Conservation (phyloP, 306 rosid species). For the Lablab purpureus region DNA sequence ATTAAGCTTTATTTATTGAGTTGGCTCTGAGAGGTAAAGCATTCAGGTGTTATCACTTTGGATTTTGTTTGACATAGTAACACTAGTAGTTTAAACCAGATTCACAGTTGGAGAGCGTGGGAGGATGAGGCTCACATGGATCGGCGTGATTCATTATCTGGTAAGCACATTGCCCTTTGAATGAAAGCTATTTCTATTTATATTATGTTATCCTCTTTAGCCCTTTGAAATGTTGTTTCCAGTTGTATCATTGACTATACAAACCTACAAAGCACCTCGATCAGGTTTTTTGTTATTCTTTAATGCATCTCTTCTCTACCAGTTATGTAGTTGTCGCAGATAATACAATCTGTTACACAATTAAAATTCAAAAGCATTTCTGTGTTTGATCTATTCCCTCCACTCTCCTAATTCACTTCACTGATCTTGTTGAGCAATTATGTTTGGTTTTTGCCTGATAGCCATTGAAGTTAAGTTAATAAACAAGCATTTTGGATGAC, state of each 20-base stretch:
- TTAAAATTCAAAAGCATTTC: neutral
- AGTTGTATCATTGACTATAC: conserved; percentile 2
- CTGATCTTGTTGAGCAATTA: neutral
- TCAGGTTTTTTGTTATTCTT: neutral
- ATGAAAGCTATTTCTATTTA: conserved; percentile 9
- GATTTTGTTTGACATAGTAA: conserved; percentile 46
- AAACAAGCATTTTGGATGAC: conserved; percentile 20
- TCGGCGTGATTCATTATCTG: conserved; percentile 59
- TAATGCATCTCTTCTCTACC: conserved; percentile 13
- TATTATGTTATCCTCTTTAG: conserved; percentile 15
- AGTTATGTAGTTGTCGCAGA: neutral
- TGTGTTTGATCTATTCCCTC: neutral
- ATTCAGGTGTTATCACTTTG: conserved; percentile 24
- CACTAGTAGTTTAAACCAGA: conserved; percentile 62
- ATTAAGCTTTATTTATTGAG: neutral
- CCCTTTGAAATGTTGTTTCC: conserved; percentile 29
- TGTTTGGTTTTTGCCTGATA: neutral
- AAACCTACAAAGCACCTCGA: neutral
- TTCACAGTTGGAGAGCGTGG: conserved; percentile 97
- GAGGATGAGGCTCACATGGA: conserved; percentile 92
- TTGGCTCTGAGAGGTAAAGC: conserved; percentile 4
- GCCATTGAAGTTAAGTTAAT: conserved; percentile 6
- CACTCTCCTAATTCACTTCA: conserved; percentile 10
- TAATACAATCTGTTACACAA: neutral
- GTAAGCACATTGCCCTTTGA: conserved; percentile 55